Evolutionary conservation across 345 rosid genomes (phyloP).

Genomic region (Rhizophora apiculata): DNA sequence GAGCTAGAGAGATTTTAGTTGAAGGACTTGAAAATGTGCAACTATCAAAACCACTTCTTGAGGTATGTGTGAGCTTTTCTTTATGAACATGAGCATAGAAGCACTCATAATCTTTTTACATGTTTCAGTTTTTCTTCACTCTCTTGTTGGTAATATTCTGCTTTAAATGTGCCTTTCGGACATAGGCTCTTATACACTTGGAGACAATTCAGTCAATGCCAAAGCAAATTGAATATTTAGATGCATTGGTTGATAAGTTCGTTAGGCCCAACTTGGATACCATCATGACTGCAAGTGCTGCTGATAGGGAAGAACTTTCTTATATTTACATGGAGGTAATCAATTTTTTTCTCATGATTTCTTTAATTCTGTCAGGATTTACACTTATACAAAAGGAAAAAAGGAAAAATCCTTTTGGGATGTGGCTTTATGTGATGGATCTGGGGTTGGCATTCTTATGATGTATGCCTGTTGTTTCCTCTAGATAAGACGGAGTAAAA

Average conservation of each 20-base stretch:
- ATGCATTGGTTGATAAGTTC: slow-evolving; percentile 64
- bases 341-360: neutral
- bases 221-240: slow-evolving; percentile 67
- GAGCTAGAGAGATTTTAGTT: slow-evolving; percentile 66
- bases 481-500: no score
- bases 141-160: slow-evolving; percentile 9
- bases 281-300: slow-evolving; percentile 40
- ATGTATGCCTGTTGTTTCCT: neutral
- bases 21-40: slow-evolving; percentile 78
- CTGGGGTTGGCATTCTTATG: neutral
- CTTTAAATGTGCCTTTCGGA: slow-evolving; percentile 3
- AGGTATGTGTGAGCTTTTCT: slow-evolving; percentile 33
- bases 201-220: slow-evolving; percentile 69
- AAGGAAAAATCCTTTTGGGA: no score
- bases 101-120: neutral
- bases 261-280: slow-evolving; percentile 54
- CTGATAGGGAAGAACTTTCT: slow-evolving; percentile 85
- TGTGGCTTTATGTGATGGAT: no score
- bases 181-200: slow-evolving; percentile 63
- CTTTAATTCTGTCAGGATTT: neutral
- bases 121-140: neutral
- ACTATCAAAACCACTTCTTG: slow-evolving; percentile 71
- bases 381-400: neutral
- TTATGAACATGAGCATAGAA: neutral
- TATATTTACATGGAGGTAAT: slow-evolving; percentile 82